A percentile compares a stretch with the other conserved stretches of the same genome.
phyloP scores from a whole-genome alignment of 805 yeast genomes.

The Candida insectalens region DNA sequence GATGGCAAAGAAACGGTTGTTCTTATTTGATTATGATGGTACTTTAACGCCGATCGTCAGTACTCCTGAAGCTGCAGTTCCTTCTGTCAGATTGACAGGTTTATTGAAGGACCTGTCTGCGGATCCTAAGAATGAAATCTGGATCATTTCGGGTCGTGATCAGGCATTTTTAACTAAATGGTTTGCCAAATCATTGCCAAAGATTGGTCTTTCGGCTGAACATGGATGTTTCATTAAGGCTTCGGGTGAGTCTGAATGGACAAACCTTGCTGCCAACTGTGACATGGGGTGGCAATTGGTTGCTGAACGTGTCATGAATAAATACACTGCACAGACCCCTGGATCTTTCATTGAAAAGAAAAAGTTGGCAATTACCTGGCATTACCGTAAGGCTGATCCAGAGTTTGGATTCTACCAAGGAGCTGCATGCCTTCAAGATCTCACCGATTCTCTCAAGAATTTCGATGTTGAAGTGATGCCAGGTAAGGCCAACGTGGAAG shows the following conservation, averaged over 20 bases:
- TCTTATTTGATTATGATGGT: slow-evolving; percentile 94
- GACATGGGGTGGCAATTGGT: slow-evolving; percentile 95
- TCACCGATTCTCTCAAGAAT: slow-evolving; percentile 41
- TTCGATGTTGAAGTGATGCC: slow-evolving; percentile 92
- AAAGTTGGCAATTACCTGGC: slow-evolving; percentile 96
- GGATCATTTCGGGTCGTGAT: slow-evolving; percentile 96
- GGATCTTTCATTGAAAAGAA: slow-evolving; percentile 82
- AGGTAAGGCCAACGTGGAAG: slow-evolving; percentile 96
- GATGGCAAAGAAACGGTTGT: slow-evolving; percentile 50
- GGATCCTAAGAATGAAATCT: slow-evolving; percentile 78
- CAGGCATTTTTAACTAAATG: slow-evolving; percentile 81
- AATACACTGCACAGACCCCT: slow-evolving; percentile 81
- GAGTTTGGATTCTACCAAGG: slow-evolving; percentile 88
- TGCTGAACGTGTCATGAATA: slow-evolving; percentile 63
- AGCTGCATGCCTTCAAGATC: slow-evolving; percentile 52
- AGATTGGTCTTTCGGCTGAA: slow-evolving; percentile 85
- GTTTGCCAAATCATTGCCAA: slow-evolving; percentile 58
- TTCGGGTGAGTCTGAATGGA: slow-evolving; percentile 61
- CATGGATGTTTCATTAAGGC: slow-evolving; percentile 93
- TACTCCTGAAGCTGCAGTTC: slow-evolving; percentile 98
- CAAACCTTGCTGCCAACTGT: slow-evolving; percentile 66
- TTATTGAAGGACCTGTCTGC: slow-evolving; percentile 50
- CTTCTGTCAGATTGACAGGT: slow-evolving; percentile 59
- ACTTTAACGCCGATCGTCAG: slow-evolving; percentile 92
- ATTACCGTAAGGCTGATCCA: slow-evolving; percentile 90